These are phyloP conservation scores for Clavaria fumosa DNA, from an alignment of 768 basidiomycete genomes.

Conservation along the genomic window DNA sequence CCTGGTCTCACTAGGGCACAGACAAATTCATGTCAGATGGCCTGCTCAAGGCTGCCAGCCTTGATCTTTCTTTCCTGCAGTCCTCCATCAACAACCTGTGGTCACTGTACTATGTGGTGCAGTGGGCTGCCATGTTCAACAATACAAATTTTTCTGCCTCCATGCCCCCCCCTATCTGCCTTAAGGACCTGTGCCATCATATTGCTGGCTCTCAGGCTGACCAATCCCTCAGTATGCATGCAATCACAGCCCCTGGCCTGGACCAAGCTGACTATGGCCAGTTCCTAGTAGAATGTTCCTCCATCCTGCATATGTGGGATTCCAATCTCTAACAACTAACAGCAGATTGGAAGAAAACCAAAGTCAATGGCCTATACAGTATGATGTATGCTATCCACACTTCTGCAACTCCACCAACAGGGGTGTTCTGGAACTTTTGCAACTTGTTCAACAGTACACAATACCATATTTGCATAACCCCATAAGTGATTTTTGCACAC, in stretches of 20 bases:
- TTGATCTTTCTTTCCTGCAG: constrained; percentile 1
- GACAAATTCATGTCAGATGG: constrained; percentile 10
- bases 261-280: constrained; percentile 1
- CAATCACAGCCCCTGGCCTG: constrained; percentile 2
- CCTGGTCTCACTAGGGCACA: constrained; percentile 7
- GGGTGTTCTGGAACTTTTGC: constrained; percentile 4
- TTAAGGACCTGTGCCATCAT: neutral
- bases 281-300: constrained; percentile 1
- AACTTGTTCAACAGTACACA: constrained; percentile 2
- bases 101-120: constrained; percentile 9
- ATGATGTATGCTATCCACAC: neutral
- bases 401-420: constrained; percentile 3
- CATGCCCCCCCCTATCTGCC: neutral
- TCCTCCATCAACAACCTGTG: constrained; percentile 10
- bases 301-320: constrained; percentile 2
- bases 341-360: constrained; percentile 3
- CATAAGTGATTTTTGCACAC: too few relatives aligned
- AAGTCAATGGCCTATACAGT: neutral
- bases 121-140: constrained; percentile 10
- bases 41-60: neutral
- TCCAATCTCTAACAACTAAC: neutral
- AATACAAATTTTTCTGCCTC: constrained; percentile 1
- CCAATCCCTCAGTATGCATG: neutral
- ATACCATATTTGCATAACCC: too few relatives aligned
- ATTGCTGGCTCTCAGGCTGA: constrained; percentile 1